Conservation (phyloP, 768 basidiomycete genomes). For the Rhodotorula babjevae region DNA sequence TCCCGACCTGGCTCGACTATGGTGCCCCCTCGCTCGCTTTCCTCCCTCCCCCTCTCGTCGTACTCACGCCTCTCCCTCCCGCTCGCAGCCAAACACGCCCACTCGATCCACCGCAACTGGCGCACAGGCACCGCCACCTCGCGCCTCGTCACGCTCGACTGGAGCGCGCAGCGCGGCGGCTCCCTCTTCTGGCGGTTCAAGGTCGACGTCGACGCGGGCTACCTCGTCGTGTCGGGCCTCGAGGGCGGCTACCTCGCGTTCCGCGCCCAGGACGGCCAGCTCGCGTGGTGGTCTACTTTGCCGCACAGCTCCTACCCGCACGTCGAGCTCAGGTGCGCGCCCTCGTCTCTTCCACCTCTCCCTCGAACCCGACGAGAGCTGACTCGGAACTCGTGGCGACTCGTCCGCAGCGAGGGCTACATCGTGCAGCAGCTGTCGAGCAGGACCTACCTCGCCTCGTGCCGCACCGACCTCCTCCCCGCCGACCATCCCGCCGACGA, state of each 20-base stretch:
- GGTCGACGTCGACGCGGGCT: not conserved
- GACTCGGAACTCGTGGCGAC: too few relatives aligned
- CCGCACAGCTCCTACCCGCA: not conserved
- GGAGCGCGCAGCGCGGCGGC: too few relatives aligned
- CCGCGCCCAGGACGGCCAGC: not conserved
- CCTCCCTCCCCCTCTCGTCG: not conserved
- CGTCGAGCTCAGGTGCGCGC: slow-evolving; percentile 3
- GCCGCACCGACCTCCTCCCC: too few relatives aligned
- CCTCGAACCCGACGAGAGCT: too few relatives aligned
- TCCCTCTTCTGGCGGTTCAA: slow-evolving; percentile 24
- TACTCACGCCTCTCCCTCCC: too few relatives aligned
- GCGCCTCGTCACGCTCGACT: not conserved
- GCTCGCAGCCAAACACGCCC: not conserved
- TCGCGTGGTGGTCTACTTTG: not conserved
- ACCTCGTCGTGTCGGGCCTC: slow-evolving; percentile 12
- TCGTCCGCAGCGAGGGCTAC: too few relatives aligned
- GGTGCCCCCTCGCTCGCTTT: not conserved
- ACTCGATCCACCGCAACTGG: slow-evolving; percentile 11
- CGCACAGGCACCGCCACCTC: not conserved
- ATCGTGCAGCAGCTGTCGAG: too few relatives aligned
- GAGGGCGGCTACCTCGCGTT: not conserved
- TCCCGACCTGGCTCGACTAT: not conserved
- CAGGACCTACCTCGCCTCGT: too few relatives aligned
- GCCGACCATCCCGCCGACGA: too few relatives aligned
- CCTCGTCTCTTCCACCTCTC: not conserved